Evolutionary conservation across 2,329 filamentous ascomycete genomes (phyloP).

Genomic region (Xylariaceae sp.): DNA sequence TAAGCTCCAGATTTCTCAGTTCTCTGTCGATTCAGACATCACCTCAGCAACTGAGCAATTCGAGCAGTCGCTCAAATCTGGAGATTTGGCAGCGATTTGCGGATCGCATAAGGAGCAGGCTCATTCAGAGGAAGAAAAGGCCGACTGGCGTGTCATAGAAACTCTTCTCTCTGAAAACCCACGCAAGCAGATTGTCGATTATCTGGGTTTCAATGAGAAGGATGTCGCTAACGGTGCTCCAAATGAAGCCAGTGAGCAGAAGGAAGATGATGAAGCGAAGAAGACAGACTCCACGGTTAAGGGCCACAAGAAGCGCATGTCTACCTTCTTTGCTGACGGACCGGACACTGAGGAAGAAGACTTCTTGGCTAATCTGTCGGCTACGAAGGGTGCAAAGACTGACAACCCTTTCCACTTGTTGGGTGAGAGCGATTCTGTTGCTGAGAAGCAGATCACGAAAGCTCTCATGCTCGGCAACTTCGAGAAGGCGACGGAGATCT

Average conservation of each 20-base stretch:
- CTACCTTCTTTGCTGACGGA: slow-evolving; percentile 75
- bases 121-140: slow-evolving; percentile 83
- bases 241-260: slow-evolving; percentile 30
- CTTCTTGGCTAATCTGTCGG: slow-evolving; percentile 78
- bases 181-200: slow-evolving; percentile 79
- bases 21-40: slow-evolving; percentile 80
- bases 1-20: slow-evolving; percentile 78
- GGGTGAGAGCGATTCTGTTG: slow-evolving; percentile 72
- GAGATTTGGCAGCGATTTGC: slow-evolving; percentile 74
- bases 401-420: slow-evolving; percentile 92
- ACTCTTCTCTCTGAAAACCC: slow-evolving; percentile 80
- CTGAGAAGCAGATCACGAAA: slow-evolving; percentile 81
- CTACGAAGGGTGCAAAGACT: slow-evolving; percentile 86
- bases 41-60: slow-evolving; percentile 82
- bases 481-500: slow-evolving; percentile 81
- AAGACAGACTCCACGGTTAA: slow-evolving; percentile 40
- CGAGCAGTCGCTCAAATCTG: slow-evolving; percentile 72
- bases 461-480: slow-evolving; percentile 89
- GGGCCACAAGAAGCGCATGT: slow-evolving; percentile 53
- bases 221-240: slow-evolving; percentile 48
- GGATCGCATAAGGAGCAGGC: slow-evolving; percentile 70
- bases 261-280: slow-evolving; percentile 40
- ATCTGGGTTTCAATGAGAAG: slow-evolving; percentile 77
- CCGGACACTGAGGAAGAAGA: slow-evolving; percentile 67
- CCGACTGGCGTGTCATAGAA: slow-evolving; percentile 92